phyloP scores from a whole-genome alignment of 2,329 filamentous ascomycete genomes.

The Clonostachys sp. region DNA sequence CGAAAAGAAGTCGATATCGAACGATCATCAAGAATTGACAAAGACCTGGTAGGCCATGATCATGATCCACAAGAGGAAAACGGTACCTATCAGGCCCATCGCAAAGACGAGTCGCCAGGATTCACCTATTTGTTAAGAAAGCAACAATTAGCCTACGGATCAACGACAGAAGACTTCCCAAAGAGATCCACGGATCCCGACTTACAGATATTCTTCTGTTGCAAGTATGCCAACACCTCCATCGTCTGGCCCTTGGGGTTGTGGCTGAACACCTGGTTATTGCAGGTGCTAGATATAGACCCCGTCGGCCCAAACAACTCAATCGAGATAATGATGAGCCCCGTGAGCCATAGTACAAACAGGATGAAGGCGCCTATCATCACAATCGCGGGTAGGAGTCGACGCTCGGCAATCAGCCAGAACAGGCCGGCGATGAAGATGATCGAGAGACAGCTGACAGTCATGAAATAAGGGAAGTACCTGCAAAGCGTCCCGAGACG shows the following conservation, averaged over 20 bases:
- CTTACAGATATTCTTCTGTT: slow-evolving; percentile 61
- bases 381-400: slow-evolving; percentile 56
- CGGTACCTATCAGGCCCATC: slow-evolving; percentile 52
- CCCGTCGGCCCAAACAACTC: slow-evolving; percentile 59
- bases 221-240: slow-evolving; percentile 57
- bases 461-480: slow-evolving; percentile 66
- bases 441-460: slow-evolving; percentile 53
- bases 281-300: slow-evolving; percentile 55
- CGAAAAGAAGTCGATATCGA: too few relatives aligned
- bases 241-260: slow-evolving; percentile 44
- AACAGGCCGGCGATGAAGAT: slow-evolving; percentile 63
- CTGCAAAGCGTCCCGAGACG: slow-evolving; percentile 24
- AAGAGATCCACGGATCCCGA: slow-evolving; percentile 6
- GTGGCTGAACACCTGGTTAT: slow-evolving; percentile 49
- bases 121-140: slow-evolving; percentile 34
- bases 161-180: not conserved
- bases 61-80: slow-evolving; percentile 66
- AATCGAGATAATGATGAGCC: slow-evolving; percentile 55
- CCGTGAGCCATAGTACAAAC: slow-evolving; percentile 65
- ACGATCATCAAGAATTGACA: slow-evolving; percentile 25
- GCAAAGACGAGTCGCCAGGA: slow-evolving; percentile 62
- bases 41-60: slow-evolving; percentile 64
- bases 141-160: slow-evolving; percentile 7
- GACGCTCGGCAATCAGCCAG: slow-evolving; percentile 55
- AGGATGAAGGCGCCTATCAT: slow-evolving; percentile 62